Evolutionary conservation across 2,329 filamentous ascomycete genomes (phyloP).

Genomic region (Clarireedia hainanense): DNA sequence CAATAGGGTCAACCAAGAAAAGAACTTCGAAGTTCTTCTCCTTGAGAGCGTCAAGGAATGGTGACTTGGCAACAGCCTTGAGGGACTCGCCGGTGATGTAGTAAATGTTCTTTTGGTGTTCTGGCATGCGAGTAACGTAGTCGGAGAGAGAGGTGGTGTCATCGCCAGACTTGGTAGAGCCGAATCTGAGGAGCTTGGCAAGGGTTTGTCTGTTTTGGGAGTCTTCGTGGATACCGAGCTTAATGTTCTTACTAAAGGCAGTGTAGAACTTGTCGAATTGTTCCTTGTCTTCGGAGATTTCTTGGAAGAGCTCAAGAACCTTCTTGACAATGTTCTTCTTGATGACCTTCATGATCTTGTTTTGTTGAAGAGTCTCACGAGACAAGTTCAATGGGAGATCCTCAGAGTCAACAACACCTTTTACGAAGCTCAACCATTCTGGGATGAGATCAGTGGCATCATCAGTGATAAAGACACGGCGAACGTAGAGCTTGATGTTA

Average conservation of each 20-base stretch:
- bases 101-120: slow-evolving; percentile 99
- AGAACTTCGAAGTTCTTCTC: slow-evolving; percentile 99
- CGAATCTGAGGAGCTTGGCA: slow-evolving; percentile 97
- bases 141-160: slow-evolving; percentile 90
- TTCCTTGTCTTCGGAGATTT: slow-evolving; percentile 99
- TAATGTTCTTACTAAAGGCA: slow-evolving; percentile 99
- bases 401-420: slow-evolving; percentile 99
- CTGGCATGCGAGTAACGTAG: slow-evolving; percentile 98
- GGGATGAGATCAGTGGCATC: slow-evolving; percentile 98
- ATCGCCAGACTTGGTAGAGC: slow-evolving; percentile 97
- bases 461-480: slow-evolving; percentile 99
- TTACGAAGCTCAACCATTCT: slow-evolving; percentile 99
- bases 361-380: slow-evolving; percentile 99
- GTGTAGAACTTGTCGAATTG: slow-evolving; percentile 99
- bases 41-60: slow-evolving; percentile 97
- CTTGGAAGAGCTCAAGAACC: slow-evolving; percentile 97
- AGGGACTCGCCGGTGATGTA: slow-evolving; percentile 99
- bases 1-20: slow-evolving; percentile 96
- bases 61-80: slow-evolving; percentile 96
- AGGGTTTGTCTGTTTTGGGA: slow-evolving; percentile 89
- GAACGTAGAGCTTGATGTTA: slow-evolving; percentile 99
- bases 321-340: slow-evolving; percentile 99
- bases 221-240: slow-evolving; percentile 99
- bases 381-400: slow-evolving; percentile 98
- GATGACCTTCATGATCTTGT: slow-evolving; percentile 99